Evolutionary conservation across 2,329 filamentous ascomycete genomes (phyloP).

Genomic region (Byssoonygena ceratinophila): DNA sequence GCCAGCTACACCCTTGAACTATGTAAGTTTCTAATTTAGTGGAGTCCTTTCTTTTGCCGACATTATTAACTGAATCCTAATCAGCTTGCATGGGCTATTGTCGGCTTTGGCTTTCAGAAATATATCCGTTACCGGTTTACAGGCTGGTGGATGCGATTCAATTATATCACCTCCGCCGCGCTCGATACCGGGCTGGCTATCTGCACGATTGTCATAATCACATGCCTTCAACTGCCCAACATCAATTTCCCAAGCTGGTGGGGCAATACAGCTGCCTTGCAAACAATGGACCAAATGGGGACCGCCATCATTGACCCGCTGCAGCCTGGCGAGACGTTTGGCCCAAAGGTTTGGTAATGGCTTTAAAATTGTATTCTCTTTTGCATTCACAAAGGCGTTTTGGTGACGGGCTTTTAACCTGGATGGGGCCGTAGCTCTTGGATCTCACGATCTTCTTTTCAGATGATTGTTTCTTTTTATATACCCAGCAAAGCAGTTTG

Average conservation of each 20-base stretch:
- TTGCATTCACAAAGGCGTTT: slow-evolving; percentile 3
- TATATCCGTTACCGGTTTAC: slow-evolving; percentile 54
- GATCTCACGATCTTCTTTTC: too few species aligned
- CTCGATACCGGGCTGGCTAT: slow-evolving; percentile 59
- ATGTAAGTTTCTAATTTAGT: slow-evolving; percentile 24
- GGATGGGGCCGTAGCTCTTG: too few species aligned
- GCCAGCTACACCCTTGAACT: slow-evolving; percentile 60
- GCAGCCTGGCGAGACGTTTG: slow-evolving; percentile 49
- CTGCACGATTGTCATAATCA: slow-evolving; percentile 59
- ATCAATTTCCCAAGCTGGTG: slow-evolving; percentile 53
- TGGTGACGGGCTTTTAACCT: background rate
- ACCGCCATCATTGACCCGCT: slow-evolving; percentile 49
- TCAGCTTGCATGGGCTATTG: slow-evolving; percentile 54
- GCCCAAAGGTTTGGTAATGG: slow-evolving; percentile 44
- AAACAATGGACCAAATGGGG: slow-evolving; percentile 52
- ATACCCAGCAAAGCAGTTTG: background rate
- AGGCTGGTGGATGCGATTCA: slow-evolving; percentile 69
- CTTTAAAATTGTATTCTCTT: background rate
- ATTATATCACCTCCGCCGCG: slow-evolving; percentile 63
- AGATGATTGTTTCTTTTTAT: background rate
- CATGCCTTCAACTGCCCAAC: slow-evolving; percentile 53
- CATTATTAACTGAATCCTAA: background rate
- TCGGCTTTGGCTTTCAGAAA: slow-evolving; percentile 59
- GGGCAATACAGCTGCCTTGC: slow-evolving; percentile 51
- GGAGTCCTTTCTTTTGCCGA: background rate